Percentiles rank a stretch among this genome's conserved stretches.
phyloP scores from a whole-genome alignment of 345 rosid genomes.

The Aurinia saxatilis region DNA sequence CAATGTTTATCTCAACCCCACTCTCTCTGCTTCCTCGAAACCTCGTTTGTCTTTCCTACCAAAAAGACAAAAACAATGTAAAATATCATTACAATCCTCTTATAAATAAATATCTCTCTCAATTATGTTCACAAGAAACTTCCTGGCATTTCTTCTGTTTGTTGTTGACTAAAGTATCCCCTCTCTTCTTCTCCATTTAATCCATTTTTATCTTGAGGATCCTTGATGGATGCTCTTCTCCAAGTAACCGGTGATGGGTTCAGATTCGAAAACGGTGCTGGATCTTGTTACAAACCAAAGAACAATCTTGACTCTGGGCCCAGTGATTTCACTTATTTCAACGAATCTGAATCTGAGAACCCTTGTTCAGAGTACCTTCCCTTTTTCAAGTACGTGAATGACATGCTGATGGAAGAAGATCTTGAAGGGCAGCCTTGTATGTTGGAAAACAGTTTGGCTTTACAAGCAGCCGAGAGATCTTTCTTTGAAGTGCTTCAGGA shows the following conservation, averaged over 20 bases:
- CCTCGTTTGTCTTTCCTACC: too few relatives aligned
- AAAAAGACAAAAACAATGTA: too few relatives aligned
- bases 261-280: not conserved
- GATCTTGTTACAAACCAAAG: not conserved
- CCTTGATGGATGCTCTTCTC: not conserved
- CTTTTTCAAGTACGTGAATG: not conserved
- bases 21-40: too few relatives aligned
- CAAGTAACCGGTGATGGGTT: not conserved
- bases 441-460: not conserved
- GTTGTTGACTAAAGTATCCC: not conserved
- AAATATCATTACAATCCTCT: too few relatives aligned
- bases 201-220: too few relatives aligned
- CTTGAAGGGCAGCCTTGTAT: not conserved
- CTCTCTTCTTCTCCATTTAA: too few relatives aligned
- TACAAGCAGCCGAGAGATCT: not conserved
- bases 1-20: too few relatives aligned
- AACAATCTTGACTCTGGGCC: not conserved
- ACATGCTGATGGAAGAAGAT: not conserved
- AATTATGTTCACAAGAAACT: too few relatives aligned
- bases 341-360: not conserved
- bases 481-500: slow-evolving; percentile 29
- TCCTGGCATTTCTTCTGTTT: too few relatives aligned
- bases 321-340: not conserved
- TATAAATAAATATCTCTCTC: too few relatives aligned
- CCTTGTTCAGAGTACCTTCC: not conserved